Base-by-base conservation (phyloP, 352 stramenopile genomes). In the Phytopythium boreale region DNA sequence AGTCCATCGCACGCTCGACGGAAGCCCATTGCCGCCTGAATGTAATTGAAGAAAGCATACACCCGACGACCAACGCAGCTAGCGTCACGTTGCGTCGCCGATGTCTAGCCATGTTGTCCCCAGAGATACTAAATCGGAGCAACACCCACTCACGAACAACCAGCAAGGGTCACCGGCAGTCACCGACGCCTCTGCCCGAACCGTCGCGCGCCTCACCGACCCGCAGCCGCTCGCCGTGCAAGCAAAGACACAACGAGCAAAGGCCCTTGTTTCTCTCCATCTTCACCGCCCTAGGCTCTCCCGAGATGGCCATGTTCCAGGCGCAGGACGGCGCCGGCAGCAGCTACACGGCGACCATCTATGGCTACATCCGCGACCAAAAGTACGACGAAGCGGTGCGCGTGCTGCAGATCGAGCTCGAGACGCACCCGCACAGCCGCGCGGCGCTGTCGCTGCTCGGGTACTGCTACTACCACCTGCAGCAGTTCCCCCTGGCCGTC, bases 381-480 rank as follows among this genome's bases (percentile, higher is more conserved):
- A 96, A 98, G 67, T 99, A 98, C 69, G 77, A 85, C 19, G 93
- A 98, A 69, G 96, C 96, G 12, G 92, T 98, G 63, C 74, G 89
- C 36, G 86, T 98, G 41, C 81, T 99, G 41, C 90, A 87, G 69
- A 94, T 95, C 61, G 88, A 98, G 65, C 74, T 98, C 31, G 89
- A 98, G 70, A 97, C 96, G 67, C 97, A 98, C 65, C 86, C 96
- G 52, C 84, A 95, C 64, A 98, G 82, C 70, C 82, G 96, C 36
- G 90, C 96, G 9, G 88, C 91, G 22, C 74, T 99, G 17, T 98
- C 93, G 27, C 75, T 99, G 24, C 77, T 99, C n/a, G 96, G 89
- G n/a, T 99, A 98, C 74, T 98, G 95, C 79, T 98, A 97, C 77
- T 99, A 99, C 78, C 90, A 98, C 71, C 79, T 98, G 72, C 85